Base-by-base conservation (phyloP, 2,329 filamentous ascomycete species). In the Polytolypa hystricis region DNA sequence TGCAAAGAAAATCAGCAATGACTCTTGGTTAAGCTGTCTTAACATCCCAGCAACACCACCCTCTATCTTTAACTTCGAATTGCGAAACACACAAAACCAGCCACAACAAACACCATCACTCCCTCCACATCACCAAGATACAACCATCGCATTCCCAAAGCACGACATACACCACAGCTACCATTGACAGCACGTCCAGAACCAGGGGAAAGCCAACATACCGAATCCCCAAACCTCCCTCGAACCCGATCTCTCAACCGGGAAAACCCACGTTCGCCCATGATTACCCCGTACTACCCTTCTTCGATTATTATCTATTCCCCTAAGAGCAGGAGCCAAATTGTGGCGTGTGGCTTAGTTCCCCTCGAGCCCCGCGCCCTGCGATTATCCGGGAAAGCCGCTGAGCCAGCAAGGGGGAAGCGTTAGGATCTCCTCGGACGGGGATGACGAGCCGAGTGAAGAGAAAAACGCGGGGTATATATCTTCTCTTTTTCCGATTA, bases 161-260 rank as follows among this genome's bases (percentile, higher is more conserved):
- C 6, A 17, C 8, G 10, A 30, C 12, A 18, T 16, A 15, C 8
- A 44, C 21, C 29, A 28, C 23, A 16, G 28, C 16, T 16, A 17
- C 20, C 30, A 23, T 8, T 19, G 30, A 14, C n/a, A 36, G 11
- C 23, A 27, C 12, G 32, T 20, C 7, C 12, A 15, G 32, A 28
- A 15, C 9, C 27, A 27, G 18, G 16, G n/a, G n/a, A n/a, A n/a
- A n/a, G 7, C 21, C 16, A 38, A 56, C 55, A 42, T 46, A 60
- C 58, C 41, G 48, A 56, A 43, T 61, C 57, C 23, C 54, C 52
- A 41, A 60, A 56, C 28, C 54, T 48, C 34, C 52, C 54, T 43
- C 54, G 52, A 51, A 61, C 54, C 42, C 46, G 48, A 46, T 56
- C 60, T 21, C 58, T 57, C 37, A 61, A 47, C 41, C 50, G 56